These are phyloP conservation scores for Candida xyloterini DNA, from an alignment of 805 yeast genomes.

Conservation along the genomic window DNA sequence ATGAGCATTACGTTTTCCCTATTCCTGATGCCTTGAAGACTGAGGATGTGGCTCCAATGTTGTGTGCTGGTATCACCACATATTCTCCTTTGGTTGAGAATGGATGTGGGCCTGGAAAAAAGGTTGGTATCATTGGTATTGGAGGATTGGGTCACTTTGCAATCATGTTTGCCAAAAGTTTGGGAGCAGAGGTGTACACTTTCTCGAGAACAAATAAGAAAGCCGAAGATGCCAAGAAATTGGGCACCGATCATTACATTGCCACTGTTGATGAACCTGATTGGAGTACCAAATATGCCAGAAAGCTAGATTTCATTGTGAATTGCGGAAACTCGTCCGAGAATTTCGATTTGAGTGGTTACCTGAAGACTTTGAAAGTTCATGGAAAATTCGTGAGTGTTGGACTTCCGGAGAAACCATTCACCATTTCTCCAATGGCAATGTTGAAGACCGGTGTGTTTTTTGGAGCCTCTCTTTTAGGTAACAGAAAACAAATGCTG, in stretches of 20 bases:
- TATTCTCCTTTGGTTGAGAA: slow-evolving; percentile 62
- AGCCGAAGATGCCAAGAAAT: slow-evolving; percentile 47
- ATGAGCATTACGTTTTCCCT: slow-evolving; percentile 61
- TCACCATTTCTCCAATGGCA: slow-evolving; percentile 5
- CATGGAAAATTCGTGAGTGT: slow-evolving; percentile 50
- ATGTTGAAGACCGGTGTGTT: slow-evolving; percentile 47
- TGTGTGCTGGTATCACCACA: slow-evolving; percentile 77
- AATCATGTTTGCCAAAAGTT: slow-evolving; percentile 54
- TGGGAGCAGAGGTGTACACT: slow-evolving; percentile 61
- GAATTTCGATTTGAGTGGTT: slow-evolving; percentile 32
- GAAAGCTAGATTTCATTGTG: slow-evolving; percentile 48
- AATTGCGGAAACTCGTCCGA: slow-evolving; percentile 8
- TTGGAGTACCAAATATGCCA: slow-evolving; percentile 31
- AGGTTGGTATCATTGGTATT: slow-evolving; percentile 59
- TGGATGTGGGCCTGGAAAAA: slow-evolving; percentile 32
- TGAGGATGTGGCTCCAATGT: slow-evolving; percentile 63
- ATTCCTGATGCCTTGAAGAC: slow-evolving; percentile 58
- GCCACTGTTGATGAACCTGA: slow-evolving; percentile 42
- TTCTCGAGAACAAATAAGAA: slow-evolving; percentile 50
- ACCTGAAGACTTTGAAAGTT: slow-evolving; percentile 57
- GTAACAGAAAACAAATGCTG: slow-evolving; percentile 59
- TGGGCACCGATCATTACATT: slow-evolving; percentile 57
- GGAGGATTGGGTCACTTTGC: slow-evolving; percentile 71
- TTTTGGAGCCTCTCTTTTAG: slow-evolving; percentile 59
- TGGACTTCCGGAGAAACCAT: slow-evolving; percentile 33